A percentile compares a stretch with the other conserved stretches of the same genome.
phyloP scores from a whole-genome alignment of 345 rosid species.

The Durio zibethinus region DNA sequence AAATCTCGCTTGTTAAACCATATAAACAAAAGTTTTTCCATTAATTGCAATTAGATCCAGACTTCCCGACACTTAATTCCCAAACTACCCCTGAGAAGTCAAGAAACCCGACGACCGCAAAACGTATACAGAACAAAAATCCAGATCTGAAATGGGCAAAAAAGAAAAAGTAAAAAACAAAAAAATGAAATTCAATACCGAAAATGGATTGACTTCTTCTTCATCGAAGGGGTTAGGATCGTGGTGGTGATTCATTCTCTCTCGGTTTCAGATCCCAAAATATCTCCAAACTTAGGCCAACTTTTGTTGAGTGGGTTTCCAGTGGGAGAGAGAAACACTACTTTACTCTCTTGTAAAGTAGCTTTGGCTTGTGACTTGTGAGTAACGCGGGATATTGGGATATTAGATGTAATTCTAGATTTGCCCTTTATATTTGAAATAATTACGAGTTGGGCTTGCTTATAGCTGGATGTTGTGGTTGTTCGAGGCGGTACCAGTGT shows the following conservation, averaged over 20 bases:
- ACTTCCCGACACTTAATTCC: neutral
- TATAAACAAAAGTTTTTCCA: neutral
- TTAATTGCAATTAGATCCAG: neutral
- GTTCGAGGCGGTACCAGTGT: neutral
- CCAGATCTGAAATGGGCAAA: constrained; percentile 29
- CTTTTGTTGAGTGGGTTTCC: neutral
- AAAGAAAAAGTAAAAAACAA: neutral
- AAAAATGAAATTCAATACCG: constrained; percentile 41
- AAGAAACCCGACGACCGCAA: neutral
- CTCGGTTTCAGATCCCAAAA: constrained; percentile 39
- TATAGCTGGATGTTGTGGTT: too few relatives aligned
- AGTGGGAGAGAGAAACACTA: neutral
- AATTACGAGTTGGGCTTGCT: neutral
- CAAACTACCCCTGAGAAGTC: neutral
- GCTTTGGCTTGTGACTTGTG: constrained; percentile 9
- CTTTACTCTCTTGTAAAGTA: neutral
- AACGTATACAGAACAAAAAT: neutral
- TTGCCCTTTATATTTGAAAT: constrained; percentile 3
- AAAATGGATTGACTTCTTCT: constrained; percentile 93
- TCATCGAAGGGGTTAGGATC: constrained; percentile 97
- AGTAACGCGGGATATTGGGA: constrained; percentile 10
- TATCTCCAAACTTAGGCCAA: constrained; percentile 6
- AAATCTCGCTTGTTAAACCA: neutral
- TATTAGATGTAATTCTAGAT: neutral
- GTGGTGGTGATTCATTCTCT: constrained; percentile 68